Base-by-base conservation (phyloP, 768 basidiomycete genomes). In the Pleurotus giganteus region DNA sequence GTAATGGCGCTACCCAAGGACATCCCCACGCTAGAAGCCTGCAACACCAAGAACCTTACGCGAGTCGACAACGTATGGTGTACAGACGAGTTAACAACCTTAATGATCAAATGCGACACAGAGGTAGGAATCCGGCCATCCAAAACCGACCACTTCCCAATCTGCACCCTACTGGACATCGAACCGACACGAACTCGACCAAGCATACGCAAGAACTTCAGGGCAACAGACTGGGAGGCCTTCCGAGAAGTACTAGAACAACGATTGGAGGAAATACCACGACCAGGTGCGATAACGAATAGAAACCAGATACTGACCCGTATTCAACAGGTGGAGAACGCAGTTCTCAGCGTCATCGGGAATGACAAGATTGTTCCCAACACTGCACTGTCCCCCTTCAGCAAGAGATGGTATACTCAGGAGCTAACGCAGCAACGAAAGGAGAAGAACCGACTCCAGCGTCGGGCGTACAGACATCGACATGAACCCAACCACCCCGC, bases 51-150 rank as follows among this genome's bases (percentile, higher is more conserved):
- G n/a, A 70, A 70, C 52, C 63, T 61, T 54, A 73, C 71, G 0
- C 19, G 72, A 3, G 66, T 66, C 0, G 72, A 75, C 58, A 75
- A 77, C 24, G 63, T 76, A 0, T 74, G 69, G 44, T 57, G 61
- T 19, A 56, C 61, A 0, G 53, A 51, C 2, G 43, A 61, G 15
- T 39, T 64, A 3, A 12, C 53, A 0, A 53, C 60, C 0, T n/a
- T 9, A 2, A 17, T 72, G 17, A 56, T 61, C 3, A 23, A 26
- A 6, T 76, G 73, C 47, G 52, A 63, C 17, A 67, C 57, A 1
- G 47, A 44, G 0, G 63, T 60, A 0, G 42, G 28, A 0, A 15
- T 19, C 1, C 53, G 53, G 0, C 66, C 65, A 1, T 52, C 60
- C 0, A 55, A 57, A 0, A 65, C 72, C 0, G 71, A 75, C 61